Evolutionary conservation across 106 monocot genomes (phyloP), one percentile per base, ranked within the genome.

Genomic region (Dendrobium officinale): DNA sequence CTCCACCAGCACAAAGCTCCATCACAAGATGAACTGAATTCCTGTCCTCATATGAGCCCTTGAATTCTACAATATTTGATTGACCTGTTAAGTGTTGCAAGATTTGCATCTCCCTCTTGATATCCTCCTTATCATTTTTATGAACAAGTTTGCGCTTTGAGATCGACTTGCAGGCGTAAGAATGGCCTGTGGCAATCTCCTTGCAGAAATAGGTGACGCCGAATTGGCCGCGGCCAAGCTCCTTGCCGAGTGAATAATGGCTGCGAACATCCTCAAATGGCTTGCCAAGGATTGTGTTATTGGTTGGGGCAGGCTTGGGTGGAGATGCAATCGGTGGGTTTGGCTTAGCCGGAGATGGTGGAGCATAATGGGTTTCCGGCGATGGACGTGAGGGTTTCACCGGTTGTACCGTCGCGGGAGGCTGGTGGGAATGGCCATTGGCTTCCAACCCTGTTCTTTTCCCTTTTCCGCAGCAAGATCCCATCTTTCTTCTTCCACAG

Each of bases 41-140:
- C 43, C 41, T 67, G 15, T 86, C 86, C 76, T 86, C 86, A 41
- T 82, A 86, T 0, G 68, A 82, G 48, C 86, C 86, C 67, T 86
- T 86, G 86, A 86, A 83, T 48, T 86, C 86, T 75, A 86, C 86
- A 5, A 86, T 86, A 80, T 83, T 86, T 6, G 83, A 77, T 59
- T 86, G 86, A 9, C 86, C 86, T 2, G 77, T 77, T 47, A 86
- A 40, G 73, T 86, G 80, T 56, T 86, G 86, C 86, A 86, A 77
- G 73, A 86, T 86, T 43, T 77, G 77, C 54, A 86, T 78, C 80
- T 86, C 86, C 79, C 83, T 77, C 80, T 68, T 80, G 80, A 78
- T 64, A 41, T 86, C 86, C 47, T 86, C 86, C 33, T 55, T 80
- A 17, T 86, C 86, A n/a, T 59, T 86, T 73, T 77, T 80, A 49